Percentiles rank a stretch among this genome's conserved stretches.
phyloP scores from a whole-genome alignment of 768 basidiomycete genomes.

The Zangia roseola region DNA sequence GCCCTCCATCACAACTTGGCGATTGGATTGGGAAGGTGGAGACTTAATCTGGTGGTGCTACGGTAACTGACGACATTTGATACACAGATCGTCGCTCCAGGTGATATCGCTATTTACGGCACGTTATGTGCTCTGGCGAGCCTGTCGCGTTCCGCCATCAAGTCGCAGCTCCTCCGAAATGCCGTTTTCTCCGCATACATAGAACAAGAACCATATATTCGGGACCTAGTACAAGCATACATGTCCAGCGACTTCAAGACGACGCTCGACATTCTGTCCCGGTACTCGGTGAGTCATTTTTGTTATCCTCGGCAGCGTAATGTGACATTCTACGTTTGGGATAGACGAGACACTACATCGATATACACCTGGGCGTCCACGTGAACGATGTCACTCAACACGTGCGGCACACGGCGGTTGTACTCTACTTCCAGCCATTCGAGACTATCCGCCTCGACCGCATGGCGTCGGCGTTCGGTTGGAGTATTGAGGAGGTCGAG shows the following conservation, averaged over 20 bases:
- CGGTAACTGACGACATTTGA: background rate
- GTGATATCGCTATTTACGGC: slow-evolving; percentile 86
- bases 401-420: slow-evolving; percentile 75
- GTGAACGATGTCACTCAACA: slow-evolving; percentile 60
- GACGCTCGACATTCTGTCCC: slow-evolving; percentile 70
- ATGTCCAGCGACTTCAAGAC: slow-evolving; percentile 84
- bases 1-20: slow-evolving; percentile 61
- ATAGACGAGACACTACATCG: slow-evolving; percentile 77
- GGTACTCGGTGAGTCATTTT: slow-evolving; percentile 56
- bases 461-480: slow-evolving; percentile 87
- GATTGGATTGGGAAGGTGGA: slow-evolving; percentile 76
- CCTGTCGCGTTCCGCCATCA: slow-evolving; percentile 67
- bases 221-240: slow-evolving; percentile 85
- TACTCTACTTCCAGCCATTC: slow-evolving; percentile 92
- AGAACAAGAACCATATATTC: slow-evolving; percentile 83
- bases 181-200: slow-evolving; percentile 71
- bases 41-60: background rate
- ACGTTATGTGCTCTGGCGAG: slow-evolving; percentile 82
- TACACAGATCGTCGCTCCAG: slow-evolving; percentile 61
- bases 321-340: background rate
- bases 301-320: background rate
- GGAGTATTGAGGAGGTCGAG: slow-evolving; percentile 70
- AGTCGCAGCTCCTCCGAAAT: slow-evolving; percentile 64
- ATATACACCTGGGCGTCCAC: slow-evolving; percentile 75
- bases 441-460: slow-evolving; percentile 77